Percentiles rank a stretch among this genome's conserved stretches.
Evolutionary conservation across 2,329 filamentous ascomycete species (phyloP).

Genomic region (Ilyonectria mors-panacis): DNA sequence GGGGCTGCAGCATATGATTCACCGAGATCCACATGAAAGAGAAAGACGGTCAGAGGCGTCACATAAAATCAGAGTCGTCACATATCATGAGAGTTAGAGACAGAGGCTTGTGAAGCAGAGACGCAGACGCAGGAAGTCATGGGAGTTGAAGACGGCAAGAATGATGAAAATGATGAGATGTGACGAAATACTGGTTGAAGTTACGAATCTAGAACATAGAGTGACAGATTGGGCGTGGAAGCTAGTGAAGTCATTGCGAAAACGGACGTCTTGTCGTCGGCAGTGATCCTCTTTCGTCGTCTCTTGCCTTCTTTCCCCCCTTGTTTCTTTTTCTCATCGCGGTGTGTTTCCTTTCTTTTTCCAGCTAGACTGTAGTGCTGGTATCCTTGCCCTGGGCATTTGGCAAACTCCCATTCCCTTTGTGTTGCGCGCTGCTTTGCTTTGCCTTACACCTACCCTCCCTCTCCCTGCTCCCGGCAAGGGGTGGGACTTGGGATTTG

Average conservation of each 20-base stretch:
- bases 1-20: constrained; percentile 7
- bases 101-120: neutral
- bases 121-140: neutral
- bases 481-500: neutral
- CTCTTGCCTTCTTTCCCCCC: neutral
- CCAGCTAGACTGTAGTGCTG: neutral
- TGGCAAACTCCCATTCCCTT: neutral
- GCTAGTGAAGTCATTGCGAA: neutral
- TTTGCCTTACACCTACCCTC: neutral
- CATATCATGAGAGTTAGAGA: neutral
- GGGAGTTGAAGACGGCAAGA: neutral
- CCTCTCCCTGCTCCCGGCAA: neutral
- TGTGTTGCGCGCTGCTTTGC: neutral
- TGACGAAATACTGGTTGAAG: neutral
- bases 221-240: neutral
- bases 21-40: neutral
- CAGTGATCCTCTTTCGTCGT: neutral
- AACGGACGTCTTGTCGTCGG: neutral
- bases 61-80: neutral
- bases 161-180: neutral
- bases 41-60: neutral
- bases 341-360: neutral
- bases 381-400: neutral
- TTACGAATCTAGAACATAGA: neutral
- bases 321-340: neutral